Evolutionary conservation across 768 basidiomycete species (phyloP).

Genomic region (Paxillus ammoniavirescens): DNA sequence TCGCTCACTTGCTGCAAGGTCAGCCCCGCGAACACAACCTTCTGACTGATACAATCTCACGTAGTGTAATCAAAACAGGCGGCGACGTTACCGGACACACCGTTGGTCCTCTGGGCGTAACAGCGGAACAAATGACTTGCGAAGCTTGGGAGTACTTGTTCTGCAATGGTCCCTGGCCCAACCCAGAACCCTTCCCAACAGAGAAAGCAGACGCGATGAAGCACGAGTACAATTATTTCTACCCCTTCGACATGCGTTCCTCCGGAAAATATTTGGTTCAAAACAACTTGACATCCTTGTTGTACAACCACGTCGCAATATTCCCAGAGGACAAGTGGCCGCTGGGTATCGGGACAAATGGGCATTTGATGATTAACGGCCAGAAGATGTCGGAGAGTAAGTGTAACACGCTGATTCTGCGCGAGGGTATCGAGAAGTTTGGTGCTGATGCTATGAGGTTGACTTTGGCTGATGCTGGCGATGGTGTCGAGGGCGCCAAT

Average conservation of each 20-base stretch:
- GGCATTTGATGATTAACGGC: slow-evolving; percentile 95
- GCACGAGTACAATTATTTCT: slow-evolving; percentile 94
- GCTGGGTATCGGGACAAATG: slow-evolving; percentile 88
- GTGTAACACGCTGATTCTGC: slow-evolving; percentile 90
- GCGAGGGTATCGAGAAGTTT: slow-evolving; percentile 89
- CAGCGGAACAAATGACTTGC: slow-evolving; percentile 92
- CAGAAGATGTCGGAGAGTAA: slow-evolving; percentile 99
- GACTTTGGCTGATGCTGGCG: slow-evolving; percentile 93
- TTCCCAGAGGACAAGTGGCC: slow-evolving; percentile 91
- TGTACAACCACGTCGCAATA: slow-evolving; percentile 94
- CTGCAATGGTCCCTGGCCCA: slow-evolving; percentile 74
- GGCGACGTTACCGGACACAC: slow-evolving; percentile 75
- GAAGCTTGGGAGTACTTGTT: slow-evolving; percentile 97
- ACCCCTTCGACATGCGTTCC: slow-evolving; percentile 96
- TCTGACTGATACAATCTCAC: slow-evolving; percentile 8
- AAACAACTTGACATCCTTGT: slow-evolving; percentile 90
- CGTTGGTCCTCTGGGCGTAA: slow-evolving; percentile 82
- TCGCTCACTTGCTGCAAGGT: slow-evolving; percentile 90
- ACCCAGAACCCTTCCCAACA: slow-evolving; percentile 57
- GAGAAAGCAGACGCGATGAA: slow-evolving; percentile 85
- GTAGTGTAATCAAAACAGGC: slow-evolving; percentile 36
- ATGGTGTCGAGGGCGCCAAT: slow-evolving; percentile 97
- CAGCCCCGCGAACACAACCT: slow-evolving; percentile 17
- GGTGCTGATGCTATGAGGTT: slow-evolving; percentile 94
- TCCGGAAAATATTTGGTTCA: slow-evolving; percentile 97